A percentile compares a stretch with the other conserved stretches of the same genome.
Evolutionary conservation across 208 protist genomes (phyloP).

Genomic region (Trypanosoma rangeli): DNA sequence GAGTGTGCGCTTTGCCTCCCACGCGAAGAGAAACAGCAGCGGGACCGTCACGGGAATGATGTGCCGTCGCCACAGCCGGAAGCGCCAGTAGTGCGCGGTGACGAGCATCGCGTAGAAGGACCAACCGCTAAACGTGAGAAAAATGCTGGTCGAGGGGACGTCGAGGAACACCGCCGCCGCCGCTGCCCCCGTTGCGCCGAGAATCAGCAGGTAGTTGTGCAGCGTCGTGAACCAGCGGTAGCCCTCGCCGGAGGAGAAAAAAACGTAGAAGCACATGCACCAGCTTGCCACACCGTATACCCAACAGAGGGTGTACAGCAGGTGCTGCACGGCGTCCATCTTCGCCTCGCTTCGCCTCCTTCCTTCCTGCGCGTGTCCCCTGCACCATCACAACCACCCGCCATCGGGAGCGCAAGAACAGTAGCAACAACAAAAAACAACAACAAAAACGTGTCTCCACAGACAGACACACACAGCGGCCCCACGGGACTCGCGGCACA

Average conservation of each 20-base stretch:
- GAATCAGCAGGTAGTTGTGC: slow-evolving; percentile 74
- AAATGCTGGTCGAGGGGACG: slow-evolving; percentile 54
- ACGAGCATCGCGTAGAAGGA: slow-evolving; percentile 81
- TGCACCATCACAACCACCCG: background rate
- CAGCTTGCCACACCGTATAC: slow-evolving; percentile 77
- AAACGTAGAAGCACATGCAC: slow-evolving; percentile 90
- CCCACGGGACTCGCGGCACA: too few species aligned
- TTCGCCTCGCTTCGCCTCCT: background rate
- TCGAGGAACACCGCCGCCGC: slow-evolving; percentile 44
- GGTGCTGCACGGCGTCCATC: slow-evolving; percentile 9
- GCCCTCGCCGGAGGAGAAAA: slow-evolving; percentile 84
- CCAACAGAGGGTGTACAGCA: slow-evolving; percentile 54
- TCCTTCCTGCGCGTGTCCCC: background rate
- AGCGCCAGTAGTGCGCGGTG: slow-evolving; percentile 68
- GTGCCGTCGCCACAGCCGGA: slow-evolving; percentile 65
- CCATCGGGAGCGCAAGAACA: too few species aligned
- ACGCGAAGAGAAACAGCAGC: slow-evolving; percentile 38
- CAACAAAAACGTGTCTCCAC: background rate
- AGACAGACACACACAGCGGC: too few species aligned
- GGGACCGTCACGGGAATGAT: slow-evolving; percentile 73
- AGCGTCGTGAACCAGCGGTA: slow-evolving; percentile 78
- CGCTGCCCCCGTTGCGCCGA: slow-evolving; percentile 55
- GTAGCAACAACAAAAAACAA: slow-evolving; percentile 8
- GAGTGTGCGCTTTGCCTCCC: slow-evolving; percentile 22
- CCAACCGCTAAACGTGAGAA: slow-evolving; percentile 71